phyloP scores from a whole-genome alignment of 495 filamentous ascomycete genomes.

The Daldinia grandis region DNA sequence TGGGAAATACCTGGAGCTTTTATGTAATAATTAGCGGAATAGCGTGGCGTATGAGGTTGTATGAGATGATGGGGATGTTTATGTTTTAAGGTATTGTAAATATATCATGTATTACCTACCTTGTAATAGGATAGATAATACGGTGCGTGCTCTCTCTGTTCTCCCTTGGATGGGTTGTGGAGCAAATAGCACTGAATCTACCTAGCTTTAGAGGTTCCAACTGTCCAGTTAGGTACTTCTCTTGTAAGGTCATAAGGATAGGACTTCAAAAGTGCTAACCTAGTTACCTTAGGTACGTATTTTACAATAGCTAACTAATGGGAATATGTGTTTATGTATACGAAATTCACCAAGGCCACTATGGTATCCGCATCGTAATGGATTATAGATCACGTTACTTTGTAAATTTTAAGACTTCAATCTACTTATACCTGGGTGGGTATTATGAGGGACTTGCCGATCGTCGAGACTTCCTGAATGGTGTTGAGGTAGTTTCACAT shows the following conservation, averaged over 20 bases:
- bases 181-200: too few species aligned
- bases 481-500: constrained; percentile 19
- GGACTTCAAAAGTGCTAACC: not conserved
- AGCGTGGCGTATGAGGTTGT: constrained; percentile 25
- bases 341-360: not conserved
- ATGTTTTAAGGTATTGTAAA: not conserved
- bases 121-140: too few species aligned
- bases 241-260: not conserved
- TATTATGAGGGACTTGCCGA: not conserved
- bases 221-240: too few species aligned
- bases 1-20: not conserved
- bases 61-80: constrained; percentile 1
- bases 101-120: too few species aligned
- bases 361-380: too few species aligned
- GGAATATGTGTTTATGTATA: not conserved
- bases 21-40: not conserved
- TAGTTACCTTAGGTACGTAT: too few species aligned
- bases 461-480: constrained; percentile 15
- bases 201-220: too few species aligned
- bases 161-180: too few species aligned
- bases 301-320: too few species aligned
- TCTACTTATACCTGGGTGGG: too few species aligned
- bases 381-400: not conserved
- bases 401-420: not conserved
- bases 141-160: too few species aligned